phyloP scores from a whole-genome alignment of 495 filamentous ascomycete species.

The Podospora pseudopauciseta region DNA sequence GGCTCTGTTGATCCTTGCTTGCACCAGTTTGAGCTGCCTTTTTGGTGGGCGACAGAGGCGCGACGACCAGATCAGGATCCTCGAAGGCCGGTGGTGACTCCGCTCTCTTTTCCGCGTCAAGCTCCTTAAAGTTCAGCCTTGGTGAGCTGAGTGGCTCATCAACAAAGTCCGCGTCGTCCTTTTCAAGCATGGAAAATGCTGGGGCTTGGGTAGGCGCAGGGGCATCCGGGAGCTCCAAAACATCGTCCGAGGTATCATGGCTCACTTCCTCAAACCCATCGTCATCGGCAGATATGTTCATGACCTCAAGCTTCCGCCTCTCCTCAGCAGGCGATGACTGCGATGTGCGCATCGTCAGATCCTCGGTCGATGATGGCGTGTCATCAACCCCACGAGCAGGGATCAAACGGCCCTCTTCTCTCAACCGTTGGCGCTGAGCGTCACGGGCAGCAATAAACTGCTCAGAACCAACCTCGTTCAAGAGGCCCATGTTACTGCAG shows the following conservation, averaged over 20 bases:
- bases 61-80: slow-evolving; percentile 45
- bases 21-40: slow-evolving; percentile 14
- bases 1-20: not conserved
- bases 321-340: slow-evolving; percentile 48
- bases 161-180: slow-evolving; percentile 65
- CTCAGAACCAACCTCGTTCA: slow-evolving; percentile 92
- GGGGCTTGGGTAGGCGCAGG: slow-evolving; percentile 31
- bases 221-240: slow-evolving; percentile 48
- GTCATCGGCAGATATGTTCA: slow-evolving; percentile 71
- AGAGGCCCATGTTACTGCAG: slow-evolving; percentile 96
- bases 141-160: slow-evolving; percentile 66
- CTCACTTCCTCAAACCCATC: slow-evolving; percentile 94
- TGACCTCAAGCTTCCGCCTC: slow-evolving; percentile 60
- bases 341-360: slow-evolving; percentile 46
- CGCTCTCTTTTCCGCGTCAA: slow-evolving; percentile 35
- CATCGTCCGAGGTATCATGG: slow-evolving; percentile 52
- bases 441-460: slow-evolving; percentile 79
- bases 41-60: slow-evolving; percentile 50
- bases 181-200: slow-evolving; percentile 44
- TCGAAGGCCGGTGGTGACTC: slow-evolving; percentile 31
- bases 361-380: slow-evolving; percentile 34
- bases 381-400: slow-evolving; percentile 34
- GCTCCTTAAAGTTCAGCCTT: slow-evolving; percentile 40
- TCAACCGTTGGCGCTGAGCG: slow-evolving; percentile 71
- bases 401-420: slow-evolving; percentile 60